These are phyloP conservation scores for Saturnispora zaruensis DNA, from an alignment of 805 yeast genomes.

Conservation along the genomic window DNA sequence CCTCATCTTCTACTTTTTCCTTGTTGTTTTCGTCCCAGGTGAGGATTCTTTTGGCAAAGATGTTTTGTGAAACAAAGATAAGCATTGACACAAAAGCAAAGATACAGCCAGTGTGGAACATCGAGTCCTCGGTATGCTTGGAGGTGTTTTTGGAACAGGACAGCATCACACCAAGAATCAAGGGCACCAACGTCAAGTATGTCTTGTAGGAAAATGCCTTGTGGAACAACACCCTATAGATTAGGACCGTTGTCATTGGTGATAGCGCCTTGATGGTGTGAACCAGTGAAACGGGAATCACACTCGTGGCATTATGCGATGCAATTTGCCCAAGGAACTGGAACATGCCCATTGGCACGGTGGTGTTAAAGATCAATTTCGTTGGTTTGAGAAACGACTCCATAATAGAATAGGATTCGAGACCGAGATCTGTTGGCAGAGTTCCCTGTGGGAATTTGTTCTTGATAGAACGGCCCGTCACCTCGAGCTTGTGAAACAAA, in stretches of 20 bases:
- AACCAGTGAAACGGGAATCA: conserved; percentile 90
- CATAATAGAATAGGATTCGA: conserved; percentile 23
- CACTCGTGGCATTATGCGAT: conserved; percentile 83
- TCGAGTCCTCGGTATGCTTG: conserved; percentile 18
- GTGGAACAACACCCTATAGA: conserved; percentile 56
- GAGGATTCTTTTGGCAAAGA: conserved; percentile 66
- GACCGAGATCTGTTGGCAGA: conserved; percentile 33
- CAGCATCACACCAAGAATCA: conserved; percentile 78
- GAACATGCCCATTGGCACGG: conserved; percentile 91
- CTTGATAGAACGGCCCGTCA: conserved; percentile 14
- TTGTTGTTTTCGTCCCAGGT: conserved; percentile 35
- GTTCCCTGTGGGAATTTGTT: conserved; percentile 41
- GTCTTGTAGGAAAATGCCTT: conserved; percentile 54
- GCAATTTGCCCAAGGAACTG: conserved; percentile 90
- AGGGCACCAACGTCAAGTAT: conserved; percentile 70
- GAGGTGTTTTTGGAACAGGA: conserved; percentile 46
- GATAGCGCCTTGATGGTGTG: conserved; percentile 90
- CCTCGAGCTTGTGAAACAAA: conserved; percentile 13
- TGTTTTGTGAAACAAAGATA: conserved; percentile 70
- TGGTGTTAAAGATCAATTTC: conserved; percentile 44
- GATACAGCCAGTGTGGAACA: conserved; percentile 34
- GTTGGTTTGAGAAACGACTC: conserved; percentile 47
- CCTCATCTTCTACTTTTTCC: conserved; percentile 15
- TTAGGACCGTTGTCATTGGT: conserved; percentile 79
- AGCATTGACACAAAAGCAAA: conserved; percentile 50